Base-by-base conservation (phyloP, 257 asterid species). In the Lycium barbarum region DNA sequence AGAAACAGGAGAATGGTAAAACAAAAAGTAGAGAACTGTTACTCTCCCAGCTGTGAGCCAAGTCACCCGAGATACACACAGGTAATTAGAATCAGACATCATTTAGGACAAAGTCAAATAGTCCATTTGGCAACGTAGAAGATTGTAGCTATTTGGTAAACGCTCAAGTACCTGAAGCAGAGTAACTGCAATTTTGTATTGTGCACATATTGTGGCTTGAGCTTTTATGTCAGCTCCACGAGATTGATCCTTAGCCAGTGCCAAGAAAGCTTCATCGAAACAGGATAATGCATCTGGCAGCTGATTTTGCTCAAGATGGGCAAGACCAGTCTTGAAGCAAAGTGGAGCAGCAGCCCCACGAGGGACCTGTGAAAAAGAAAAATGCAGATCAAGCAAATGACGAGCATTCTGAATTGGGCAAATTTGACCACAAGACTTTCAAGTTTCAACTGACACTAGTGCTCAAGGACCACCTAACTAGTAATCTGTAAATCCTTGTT, bases 141-240 rank as follows among this genome's bases (percentile, higher is more conserved):
- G 45, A 66, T 20, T 66, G 70, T 62, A 22, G 1, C 82, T 53
- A 53, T 78, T 78, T 26, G 65, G 82, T 78, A 78, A 53, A 26
- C 0, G 65, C 61, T 53, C 43, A 53, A 73, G 73, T 89, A 96
- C 99, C 98, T 91, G 98, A 81, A 97, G 98, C 88, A 97, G 97
- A 87, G 99, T 94, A 82, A 97, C 99, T 6, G 98, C 98, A 85
- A 95, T 95, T 93, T 97, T 97, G 91, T 97, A 97, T 84, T 97
- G 99, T 84, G 99, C 99, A 89, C 98, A 95, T 85, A 97, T 97
- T 67, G 99, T 97, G 89, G 98, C 99, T 90, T 97, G 99, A n/a
- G 99, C 98, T 86, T 95, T 97, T 81, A 93, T 94, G 88, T 95
- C 99, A 85, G 93, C 98, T 89, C 97, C 99, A 76, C 99, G 99